Percentiles rank a stretch among this genome's conserved stretches.
Evolutionary conservation across 1,284 basidiomycete genomes (phyloP).

Genomic region (Gymnopus androsaceus): DNA sequence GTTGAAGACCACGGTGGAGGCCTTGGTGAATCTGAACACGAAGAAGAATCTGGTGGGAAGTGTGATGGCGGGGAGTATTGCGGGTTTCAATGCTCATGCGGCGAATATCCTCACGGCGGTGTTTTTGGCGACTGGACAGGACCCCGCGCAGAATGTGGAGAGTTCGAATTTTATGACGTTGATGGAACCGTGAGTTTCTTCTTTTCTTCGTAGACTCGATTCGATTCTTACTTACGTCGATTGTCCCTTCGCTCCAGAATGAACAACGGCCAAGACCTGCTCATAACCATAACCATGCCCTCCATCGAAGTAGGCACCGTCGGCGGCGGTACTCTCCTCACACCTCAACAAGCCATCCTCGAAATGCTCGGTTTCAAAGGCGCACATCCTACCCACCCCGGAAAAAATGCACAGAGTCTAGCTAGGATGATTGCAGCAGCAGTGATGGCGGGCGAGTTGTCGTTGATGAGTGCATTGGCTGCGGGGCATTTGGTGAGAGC

Average conservation of each 20-base stretch:
- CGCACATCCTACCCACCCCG: slow-evolving; percentile 81
- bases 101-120: slow-evolving; percentile 97
- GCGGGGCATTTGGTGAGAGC: slow-evolving; percentile 91
- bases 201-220: slow-evolving; percentile 9
- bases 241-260: slow-evolving; percentile 47
- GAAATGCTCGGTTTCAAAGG: slow-evolving; percentile 91
- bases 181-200: slow-evolving; percentile 91
- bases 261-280: slow-evolving; percentile 88
- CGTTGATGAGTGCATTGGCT: slow-evolving; percentile 85
- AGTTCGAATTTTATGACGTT: slow-evolving; percentile 98
- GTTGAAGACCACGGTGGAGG: slow-evolving; percentile 93
- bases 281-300: slow-evolving; percentile 93
- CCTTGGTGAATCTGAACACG: slow-evolving; percentile 88
- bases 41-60: slow-evolving; percentile 99
- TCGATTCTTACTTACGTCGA: slow-evolving; percentile 10
- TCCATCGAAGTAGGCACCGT: slow-evolving; percentile 97
- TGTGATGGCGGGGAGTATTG: slow-evolving; percentile 96
- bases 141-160: slow-evolving; percentile 99
- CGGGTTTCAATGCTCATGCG: slow-evolving; percentile 98
- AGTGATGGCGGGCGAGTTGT: slow-evolving; percentile 95
- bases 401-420: slow-evolving; percentile 84
- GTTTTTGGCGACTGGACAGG: slow-evolving; percentile 96
- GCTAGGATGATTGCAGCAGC: slow-evolving; percentile 86
- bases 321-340: slow-evolving; percentile 91
- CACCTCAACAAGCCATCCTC: slow-evolving; percentile 86